A percentile compares a stretch with the other conserved stretches of the same genome.
Evolutionary conservation across 345 rosid species (phyloP).

Genomic region (Salix suchowensis): DNA sequence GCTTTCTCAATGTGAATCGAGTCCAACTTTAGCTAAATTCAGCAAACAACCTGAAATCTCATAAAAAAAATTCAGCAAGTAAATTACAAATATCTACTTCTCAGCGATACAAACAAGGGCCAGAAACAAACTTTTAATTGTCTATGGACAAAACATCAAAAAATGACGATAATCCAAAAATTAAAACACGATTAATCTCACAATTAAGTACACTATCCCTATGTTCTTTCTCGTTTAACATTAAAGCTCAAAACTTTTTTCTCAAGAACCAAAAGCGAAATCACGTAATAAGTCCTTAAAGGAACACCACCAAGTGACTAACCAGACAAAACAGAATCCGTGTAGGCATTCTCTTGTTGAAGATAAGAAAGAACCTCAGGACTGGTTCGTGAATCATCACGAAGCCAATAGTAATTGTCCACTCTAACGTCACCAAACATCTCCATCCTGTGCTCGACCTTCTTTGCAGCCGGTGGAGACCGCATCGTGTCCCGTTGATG

Average conservation of each 20-base stretch:
- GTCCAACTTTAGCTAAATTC: too few relatives aligned
- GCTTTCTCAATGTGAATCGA: too few relatives aligned
- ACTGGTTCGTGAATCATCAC: slow-evolving; percentile 78
- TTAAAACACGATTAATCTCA: too few relatives aligned
- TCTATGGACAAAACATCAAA: too few relatives aligned
- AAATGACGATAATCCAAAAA: too few relatives aligned
- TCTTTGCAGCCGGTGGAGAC: slow-evolving; percentile 63
- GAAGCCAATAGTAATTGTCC: slow-evolving; percentile 92
- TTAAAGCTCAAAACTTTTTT: background rate
- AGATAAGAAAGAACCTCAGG: slow-evolving; percentile 61
- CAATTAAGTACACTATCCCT: too few relatives aligned
- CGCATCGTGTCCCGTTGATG: background rate
- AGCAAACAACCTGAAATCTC: too few relatives aligned
- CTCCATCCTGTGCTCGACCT: slow-evolving; percentile 71
- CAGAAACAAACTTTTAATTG: too few relatives aligned
- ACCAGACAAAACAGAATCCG: slow-evolving; percentile 57
- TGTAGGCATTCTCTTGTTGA: slow-evolving; percentile 61
- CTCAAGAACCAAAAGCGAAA: background rate
- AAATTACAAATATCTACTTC: too few relatives aligned
- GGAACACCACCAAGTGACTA: background rate
- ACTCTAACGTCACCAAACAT: slow-evolving; percentile 72
- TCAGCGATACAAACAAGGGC: too few relatives aligned
- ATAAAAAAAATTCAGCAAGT: too few relatives aligned
- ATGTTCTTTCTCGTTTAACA: too few relatives aligned
- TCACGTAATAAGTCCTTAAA: background rate